phyloP scores from a whole-genome alignment of 208 protist genomes.

The Crithidia brevicula region DNA sequence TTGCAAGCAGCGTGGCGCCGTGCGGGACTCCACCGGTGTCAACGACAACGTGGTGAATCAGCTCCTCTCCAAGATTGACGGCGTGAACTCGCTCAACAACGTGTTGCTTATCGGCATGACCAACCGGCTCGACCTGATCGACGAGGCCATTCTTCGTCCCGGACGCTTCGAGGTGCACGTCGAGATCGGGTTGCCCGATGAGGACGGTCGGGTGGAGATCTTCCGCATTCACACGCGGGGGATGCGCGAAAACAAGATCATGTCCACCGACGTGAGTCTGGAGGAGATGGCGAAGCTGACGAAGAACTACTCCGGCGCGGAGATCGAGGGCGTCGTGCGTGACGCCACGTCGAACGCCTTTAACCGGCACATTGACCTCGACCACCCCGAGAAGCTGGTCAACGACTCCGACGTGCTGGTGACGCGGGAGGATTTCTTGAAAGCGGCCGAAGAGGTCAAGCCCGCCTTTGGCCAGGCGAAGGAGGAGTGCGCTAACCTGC shows the following conservation, averaged over 20 bases:
- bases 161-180: conserved; percentile 99
- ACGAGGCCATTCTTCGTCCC: conserved; percentile 99
- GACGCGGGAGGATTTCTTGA: conserved; percentile 72
- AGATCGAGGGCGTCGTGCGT: conserved; percentile 94
- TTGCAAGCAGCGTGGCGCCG: conserved; percentile 96
- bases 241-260: conserved; percentile 91
- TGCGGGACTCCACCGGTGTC: conserved; percentile 96
- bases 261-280: conserved; percentile 95
- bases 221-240: conserved; percentile 98
- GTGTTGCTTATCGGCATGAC: conserved; percentile 99
- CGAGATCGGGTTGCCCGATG: conserved; percentile 98
- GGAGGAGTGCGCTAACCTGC: conserved; percentile 89
- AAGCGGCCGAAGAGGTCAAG: conserved; percentile 90
- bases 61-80: conserved; percentile 99
- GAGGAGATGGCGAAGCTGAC: conserved; percentile 93
- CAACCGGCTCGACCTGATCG: conserved; percentile 99
- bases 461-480: conserved; percentile 97
- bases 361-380: conserved; percentile 89
- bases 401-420: conserved; percentile 69
- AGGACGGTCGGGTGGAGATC: conserved; percentile 98
- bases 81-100: conserved; percentile 99
- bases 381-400: conserved; percentile 68
- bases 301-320: conserved; percentile 99
- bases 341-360: conserved; percentile 90
- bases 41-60: conserved; percentile 99